phyloP scores from a whole-genome alignment of 805 yeast genomes.

The Metschnikowia corniflorae region DNA sequence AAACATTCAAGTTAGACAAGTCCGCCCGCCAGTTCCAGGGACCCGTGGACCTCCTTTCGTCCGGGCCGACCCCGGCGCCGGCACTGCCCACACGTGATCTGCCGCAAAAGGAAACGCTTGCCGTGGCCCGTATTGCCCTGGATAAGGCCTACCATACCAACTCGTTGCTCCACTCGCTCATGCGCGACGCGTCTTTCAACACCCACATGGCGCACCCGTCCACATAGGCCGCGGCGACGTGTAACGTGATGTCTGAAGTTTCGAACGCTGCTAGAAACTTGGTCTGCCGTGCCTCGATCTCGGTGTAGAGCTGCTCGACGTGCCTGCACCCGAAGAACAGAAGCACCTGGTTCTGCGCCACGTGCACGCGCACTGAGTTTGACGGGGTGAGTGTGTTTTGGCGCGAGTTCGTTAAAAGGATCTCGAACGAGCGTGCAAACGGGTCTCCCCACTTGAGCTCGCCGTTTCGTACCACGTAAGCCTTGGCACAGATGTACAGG shows the following conservation, averaged over 20 bases:
- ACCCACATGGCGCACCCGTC: constrained; percentile 11
- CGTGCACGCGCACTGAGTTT: constrained; percentile 8
- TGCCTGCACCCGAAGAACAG: constrained; percentile 14
- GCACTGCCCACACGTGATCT: background rate
- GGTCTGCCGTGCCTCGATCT: constrained; percentile 4
- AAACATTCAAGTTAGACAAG: constrained; percentile 64
- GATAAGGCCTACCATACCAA: constrained; percentile 4
- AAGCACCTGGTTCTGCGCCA: constrained; percentile 10
- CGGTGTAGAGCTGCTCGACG: constrained; percentile 19
- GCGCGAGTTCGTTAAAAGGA: constrained; percentile 20
- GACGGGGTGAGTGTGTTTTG: constrained; percentile 1
- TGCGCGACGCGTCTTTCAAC: constrained; percentile 8
- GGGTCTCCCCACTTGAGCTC: constrained; percentile 24
- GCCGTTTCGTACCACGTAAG: constrained; percentile 14
- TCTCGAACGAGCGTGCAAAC: constrained; percentile 20
- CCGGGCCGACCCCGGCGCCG: background rate
- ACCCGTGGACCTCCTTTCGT: constrained; percentile 3
- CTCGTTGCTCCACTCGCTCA: constrained; percentile 8
- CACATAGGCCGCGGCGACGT: constrained; percentile 7
- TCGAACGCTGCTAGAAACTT: too few species aligned
- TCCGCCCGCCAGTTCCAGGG: constrained; percentile 6
- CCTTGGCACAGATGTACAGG: constrained; percentile 27
- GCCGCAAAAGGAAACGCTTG: background rate
- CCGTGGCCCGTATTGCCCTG: constrained; percentile 2
- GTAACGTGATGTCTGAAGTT: constrained; percentile 6